A percentile compares a stretch with the other conserved stretches of the same genome.
Evolutionary conservation across 176 grass and related monocot species (phyloP).

Genomic region (Sorghum bicolor): Sorghum_bicolor_NCBIv3 NC_012879.2:58889001-58889500

Average conservation of each 20-base stretch:
- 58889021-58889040: neutral
- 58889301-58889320: neutral
- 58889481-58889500: conserved; percentile 95
- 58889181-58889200: neutral
- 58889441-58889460: conserved; percentile 99
- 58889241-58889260: neutral
- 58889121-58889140: neutral
- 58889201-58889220: neutral
- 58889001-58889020: neutral
- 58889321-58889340: neutral
- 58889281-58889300: neutral
- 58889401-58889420: conserved; percentile 88
- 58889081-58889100: neutral
- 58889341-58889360: conserved; percentile 1
- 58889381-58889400: neutral
- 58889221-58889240: neutral
- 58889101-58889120: neutral
- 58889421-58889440: conserved; percentile 86
- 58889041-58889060: neutral
- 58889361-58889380: neutral
- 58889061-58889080: neutral
- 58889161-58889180: neutral
- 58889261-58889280: neutral
- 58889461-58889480: conserved; percentile 95
- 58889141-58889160: neutral